These are phyloP conservation scores for Phyllosticta ampelicida DNA, from an alignment of 2,329 filamentous ascomycete genomes.

Conservation along the genomic window DNA sequence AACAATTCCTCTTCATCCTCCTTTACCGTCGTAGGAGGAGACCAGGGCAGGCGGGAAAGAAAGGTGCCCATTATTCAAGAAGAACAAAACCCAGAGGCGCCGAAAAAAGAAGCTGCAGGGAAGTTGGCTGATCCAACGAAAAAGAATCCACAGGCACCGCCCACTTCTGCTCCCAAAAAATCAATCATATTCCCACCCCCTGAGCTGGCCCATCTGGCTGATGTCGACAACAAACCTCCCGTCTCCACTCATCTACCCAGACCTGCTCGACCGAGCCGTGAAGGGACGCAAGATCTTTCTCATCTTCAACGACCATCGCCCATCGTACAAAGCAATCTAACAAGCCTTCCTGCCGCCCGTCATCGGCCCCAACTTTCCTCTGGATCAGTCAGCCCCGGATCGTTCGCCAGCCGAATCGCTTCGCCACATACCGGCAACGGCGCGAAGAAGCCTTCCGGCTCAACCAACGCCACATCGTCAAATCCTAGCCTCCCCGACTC, in stretches of 20 bases:
- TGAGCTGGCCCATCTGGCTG: conserved; percentile 45
- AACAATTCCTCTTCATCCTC: conserved; percentile 62
- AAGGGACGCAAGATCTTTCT: conserved; percentile 34
- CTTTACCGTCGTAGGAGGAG: conserved; percentile 47
- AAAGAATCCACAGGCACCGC: conserved; percentile 15
- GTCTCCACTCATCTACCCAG: conserved; percentile 36
- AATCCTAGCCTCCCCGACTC: conserved; percentile 22
- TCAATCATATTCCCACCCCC: conserved; percentile 23
- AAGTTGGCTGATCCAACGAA: conserved; percentile 15
- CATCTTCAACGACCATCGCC: conserved; percentile 39
- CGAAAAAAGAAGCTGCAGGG: neutral
- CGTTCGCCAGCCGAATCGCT: neutral
- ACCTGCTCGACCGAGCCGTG: conserved; percentile 34
- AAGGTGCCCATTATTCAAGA: neutral
- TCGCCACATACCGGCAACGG: conserved; percentile 1
- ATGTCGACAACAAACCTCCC: conserved; percentile 28
- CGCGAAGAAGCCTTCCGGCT: conserved; percentile 1
- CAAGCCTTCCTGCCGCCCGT: conserved; percentile 33
- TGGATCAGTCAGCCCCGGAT: conserved; percentile 14
- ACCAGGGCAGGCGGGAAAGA: conserved; percentile 34
- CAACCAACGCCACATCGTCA: conserved; percentile 21
- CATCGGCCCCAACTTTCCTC: conserved; percentile 42
- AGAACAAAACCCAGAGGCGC: neutral
- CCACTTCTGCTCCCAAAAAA: conserved; percentile 12
- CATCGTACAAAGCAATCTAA: conserved; percentile 47